A percentile compares a stretch with the other conserved stretches of the same genome.
These are phyloP conservation scores for Euphorbia lathyris DNA, from an alignment of 345 rosid genomes.

Conservation along the genomic window DNA sequence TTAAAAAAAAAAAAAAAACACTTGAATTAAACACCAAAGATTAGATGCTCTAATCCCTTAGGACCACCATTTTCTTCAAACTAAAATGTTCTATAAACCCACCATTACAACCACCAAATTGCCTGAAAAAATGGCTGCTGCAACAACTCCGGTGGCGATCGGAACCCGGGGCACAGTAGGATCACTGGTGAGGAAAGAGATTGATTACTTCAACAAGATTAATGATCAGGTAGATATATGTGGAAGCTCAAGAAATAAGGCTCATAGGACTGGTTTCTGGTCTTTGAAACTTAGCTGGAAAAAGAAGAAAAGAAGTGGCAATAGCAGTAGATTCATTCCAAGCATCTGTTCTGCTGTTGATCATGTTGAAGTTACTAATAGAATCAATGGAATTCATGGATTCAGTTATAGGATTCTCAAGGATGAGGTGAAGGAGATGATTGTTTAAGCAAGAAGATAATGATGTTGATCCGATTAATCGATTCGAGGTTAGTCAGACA, in stretches of 20 bases:
- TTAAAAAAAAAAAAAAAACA: conserved; percentile 21
- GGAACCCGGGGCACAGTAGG: conserved; percentile 86
- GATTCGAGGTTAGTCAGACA: too few relatives aligned
- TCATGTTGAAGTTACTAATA: conserved; percentile 35
- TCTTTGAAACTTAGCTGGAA: conserved; percentile 41
- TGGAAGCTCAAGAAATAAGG: conserved; percentile 28
- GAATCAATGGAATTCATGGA: conserved; percentile 32
- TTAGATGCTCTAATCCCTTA: conserved; percentile 10
- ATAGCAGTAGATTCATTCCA: conserved; percentile 33
- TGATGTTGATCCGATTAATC: too few relatives aligned
- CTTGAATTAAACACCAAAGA: conserved; percentile 6
- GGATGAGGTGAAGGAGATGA: conserved; percentile 35
- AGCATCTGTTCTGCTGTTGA: conserved; percentile 54
- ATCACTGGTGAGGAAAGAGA: conserved; percentile 69
- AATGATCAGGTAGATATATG: conserved; percentile 20
- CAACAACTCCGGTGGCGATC: conserved; percentile 54
- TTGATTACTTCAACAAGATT: conserved; percentile 58
- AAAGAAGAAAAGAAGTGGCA: conserved; percentile 53
- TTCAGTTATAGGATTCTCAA: conserved; percentile 63
- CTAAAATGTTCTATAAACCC: conserved; percentile 25
- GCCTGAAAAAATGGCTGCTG: conserved; percentile 41
- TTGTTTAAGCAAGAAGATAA: too few relatives aligned
- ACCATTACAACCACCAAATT: conserved; percentile 17
- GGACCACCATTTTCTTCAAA: conserved; percentile 38
- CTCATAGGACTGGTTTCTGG: conserved; percentile 49